Evolutionary conservation across 2,329 filamentous ascomycete genomes (phyloP).

Genomic region (Tolypocladium amazonense): DNA sequence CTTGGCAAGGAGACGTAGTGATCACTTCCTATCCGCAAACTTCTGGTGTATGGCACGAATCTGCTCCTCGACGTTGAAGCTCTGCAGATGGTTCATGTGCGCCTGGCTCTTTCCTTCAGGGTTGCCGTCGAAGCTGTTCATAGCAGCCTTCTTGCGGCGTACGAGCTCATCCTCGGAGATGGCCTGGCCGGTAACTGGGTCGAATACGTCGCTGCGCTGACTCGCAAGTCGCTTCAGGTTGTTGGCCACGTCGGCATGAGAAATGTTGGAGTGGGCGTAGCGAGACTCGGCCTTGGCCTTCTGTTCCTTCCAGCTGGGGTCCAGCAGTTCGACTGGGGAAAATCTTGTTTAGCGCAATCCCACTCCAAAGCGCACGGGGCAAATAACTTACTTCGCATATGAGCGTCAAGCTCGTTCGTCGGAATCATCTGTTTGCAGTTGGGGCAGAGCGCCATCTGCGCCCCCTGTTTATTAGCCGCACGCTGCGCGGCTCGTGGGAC

Average conservation of each 20-base stretch:
- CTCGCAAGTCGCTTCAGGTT: constrained; percentile 93
- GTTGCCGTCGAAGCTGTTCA: constrained; percentile 53
- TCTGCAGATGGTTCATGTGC: constrained; percentile 49
- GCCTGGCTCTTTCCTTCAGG: constrained; percentile 45
- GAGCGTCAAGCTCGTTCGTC: constrained; percentile 76
- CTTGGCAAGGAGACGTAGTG: not conserved
- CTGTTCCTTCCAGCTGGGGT: constrained; percentile 93
- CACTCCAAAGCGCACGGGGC: not conserved
- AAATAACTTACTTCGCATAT: constrained; percentile 67
- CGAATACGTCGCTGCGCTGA: constrained; percentile 80
- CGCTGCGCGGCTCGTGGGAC: constrained; percentile 72
- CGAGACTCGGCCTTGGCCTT: constrained; percentile 80
- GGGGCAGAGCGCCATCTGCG: constrained; percentile 68
- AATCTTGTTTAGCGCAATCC: constrained; percentile 22
- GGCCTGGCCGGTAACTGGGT: constrained; percentile 56
- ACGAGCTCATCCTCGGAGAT: constrained; percentile 64
- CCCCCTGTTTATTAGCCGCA: constrained; percentile 53
- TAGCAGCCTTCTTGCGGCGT: constrained; percentile 65
- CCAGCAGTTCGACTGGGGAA: constrained; percentile 70
- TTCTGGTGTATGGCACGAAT: constrained; percentile 54
- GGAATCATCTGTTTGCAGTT: constrained; percentile 90
- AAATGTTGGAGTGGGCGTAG: constrained; percentile 75
- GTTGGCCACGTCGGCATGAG: constrained; percentile 77
- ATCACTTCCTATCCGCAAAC: constrained; percentile 31
- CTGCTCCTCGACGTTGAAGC: constrained; percentile 76